Evolutionary conservation across 192 early-diverging fungal species (phyloP).

Genomic region (Spinellus fusiger): DNA sequence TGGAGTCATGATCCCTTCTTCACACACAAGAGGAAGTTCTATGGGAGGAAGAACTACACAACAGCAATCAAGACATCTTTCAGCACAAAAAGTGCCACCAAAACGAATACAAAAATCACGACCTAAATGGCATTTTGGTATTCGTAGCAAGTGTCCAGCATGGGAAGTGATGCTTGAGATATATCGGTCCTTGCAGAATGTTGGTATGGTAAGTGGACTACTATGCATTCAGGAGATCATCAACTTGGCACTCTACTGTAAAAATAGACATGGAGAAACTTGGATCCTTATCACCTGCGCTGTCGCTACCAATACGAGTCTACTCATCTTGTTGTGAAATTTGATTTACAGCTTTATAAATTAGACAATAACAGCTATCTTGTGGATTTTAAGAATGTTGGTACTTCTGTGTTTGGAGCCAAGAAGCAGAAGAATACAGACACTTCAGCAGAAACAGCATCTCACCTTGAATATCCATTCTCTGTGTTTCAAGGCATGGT

Average conservation of each 20-base stretch:
- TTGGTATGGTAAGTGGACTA: constrained; percentile 63
- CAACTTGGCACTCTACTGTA: background rate
- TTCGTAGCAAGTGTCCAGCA: constrained; percentile 85
- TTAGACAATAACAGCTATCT: constrained; percentile 89
- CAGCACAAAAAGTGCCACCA: constrained; percentile 7
- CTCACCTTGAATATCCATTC: background rate
- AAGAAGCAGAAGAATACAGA: background rate
- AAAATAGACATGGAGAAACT: constrained; percentile 76
- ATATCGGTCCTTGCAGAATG: constrained; percentile 84
- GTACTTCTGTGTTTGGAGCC: constrained; percentile 4
- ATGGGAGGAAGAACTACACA: too few relatives aligned
- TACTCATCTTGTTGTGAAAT: constrained; percentile 61
- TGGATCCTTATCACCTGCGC: constrained; percentile 84
- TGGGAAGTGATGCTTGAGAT: constrained; percentile 97
- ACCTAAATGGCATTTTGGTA: constrained; percentile 98
- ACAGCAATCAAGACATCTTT: constrained; percentile 12
- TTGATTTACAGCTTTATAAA: constrained; percentile 93
- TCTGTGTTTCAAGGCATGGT: background rate
- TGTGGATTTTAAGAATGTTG: constrained; percentile 92
- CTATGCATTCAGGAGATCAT: too few relatives aligned
- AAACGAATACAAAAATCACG: constrained; percentile 39
- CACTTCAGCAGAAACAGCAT: background rate
- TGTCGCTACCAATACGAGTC: constrained; percentile 56
- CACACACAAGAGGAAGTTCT: constrained; percentile 10
- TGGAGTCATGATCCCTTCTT: constrained; percentile 20